Evolutionary conservation across 2,329 filamentous ascomycete genomes (phyloP).

Genomic region (Fusarium setosum): DNA sequence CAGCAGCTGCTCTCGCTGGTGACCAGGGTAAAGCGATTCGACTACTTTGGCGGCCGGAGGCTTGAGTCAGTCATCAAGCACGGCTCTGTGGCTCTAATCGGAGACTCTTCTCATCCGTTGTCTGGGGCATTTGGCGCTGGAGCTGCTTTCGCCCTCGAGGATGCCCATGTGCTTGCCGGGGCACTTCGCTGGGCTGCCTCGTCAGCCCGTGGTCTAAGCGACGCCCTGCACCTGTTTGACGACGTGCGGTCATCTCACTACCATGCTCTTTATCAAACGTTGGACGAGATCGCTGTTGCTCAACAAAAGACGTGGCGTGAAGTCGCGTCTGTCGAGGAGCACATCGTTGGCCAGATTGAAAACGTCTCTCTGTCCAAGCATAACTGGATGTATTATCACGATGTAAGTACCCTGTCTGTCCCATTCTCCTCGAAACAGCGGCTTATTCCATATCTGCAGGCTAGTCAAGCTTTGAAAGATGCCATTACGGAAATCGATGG

Average conservation of each 20-base stretch:
- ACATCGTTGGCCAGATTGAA: not conserved
- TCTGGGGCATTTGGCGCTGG: conserved; percentile 56
- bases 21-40: not conserved
- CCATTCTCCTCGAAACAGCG: not conserved
- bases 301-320: not conserved
- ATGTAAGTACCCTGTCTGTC: not conserved
- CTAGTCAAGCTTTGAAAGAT: not conserved
- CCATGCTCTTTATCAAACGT: not conserved
- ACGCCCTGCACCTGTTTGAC: not conserved
- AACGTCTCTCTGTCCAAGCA: not conserved
- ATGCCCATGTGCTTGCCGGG: conserved; percentile 6
- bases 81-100: conserved; percentile 54
- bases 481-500: not conserved
- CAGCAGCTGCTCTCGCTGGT: not conserved
- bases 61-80: not conserved
- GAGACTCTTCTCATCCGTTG: conserved; percentile 65
- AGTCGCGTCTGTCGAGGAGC: not conserved
- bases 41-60: not conserved
- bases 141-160: conserved; percentile 50
- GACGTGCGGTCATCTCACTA: not conserved
- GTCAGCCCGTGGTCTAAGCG: not conserved
- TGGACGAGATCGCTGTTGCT: not conserved
- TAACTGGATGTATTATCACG: not conserved
- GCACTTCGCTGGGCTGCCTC: not conserved
- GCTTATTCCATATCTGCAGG: not conserved